Evolutionary conservation across 306 rosid species (phyloP).

Genomic region (Cucumis sativus): Cucumber_9930_V3 NC_026655.2:29588001-29588500

Average conservation of each 20-base stretch:
- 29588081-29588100: too few relatives aligned
- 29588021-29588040: too few relatives aligned
- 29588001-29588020: too few relatives aligned
- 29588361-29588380: not conserved
- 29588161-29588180: not conserved
- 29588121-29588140: too few relatives aligned
- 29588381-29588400: not conserved
- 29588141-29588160: too few relatives aligned
- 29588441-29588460: not conserved
- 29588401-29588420: not conserved
- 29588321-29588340: not conserved
- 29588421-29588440: not conserved
- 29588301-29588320: not conserved
- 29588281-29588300: not conserved
- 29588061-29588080: too few relatives aligned
- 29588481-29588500: not conserved
- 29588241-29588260: not conserved
- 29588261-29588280: not conserved
- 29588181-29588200: not conserved
- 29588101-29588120: too few relatives aligned
- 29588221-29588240: not conserved
- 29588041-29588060: too few relatives aligned
- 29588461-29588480: not conserved
- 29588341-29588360: not conserved
- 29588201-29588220: too few relatives aligned